Base-by-base conservation (phyloP, 73 alveolate species). In the Tetrahymena elliotti region DNA sequence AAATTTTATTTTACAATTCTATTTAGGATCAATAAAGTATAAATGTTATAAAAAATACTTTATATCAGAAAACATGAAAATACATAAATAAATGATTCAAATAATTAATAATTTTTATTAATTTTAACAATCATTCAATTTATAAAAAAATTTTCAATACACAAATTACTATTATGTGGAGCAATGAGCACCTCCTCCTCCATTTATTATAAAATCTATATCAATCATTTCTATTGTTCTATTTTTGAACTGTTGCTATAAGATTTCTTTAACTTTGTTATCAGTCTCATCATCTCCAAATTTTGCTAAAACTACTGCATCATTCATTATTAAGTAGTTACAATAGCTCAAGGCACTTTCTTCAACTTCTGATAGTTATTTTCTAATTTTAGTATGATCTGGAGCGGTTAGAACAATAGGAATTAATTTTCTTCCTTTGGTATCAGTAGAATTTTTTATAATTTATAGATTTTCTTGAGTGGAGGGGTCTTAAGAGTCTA, bases 181-280 rank as follows among this genome's bases (percentile, higher is more conserved):
- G 83, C 97, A 95, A 34, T 95, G 97, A 82, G 93, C 83, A 24
- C 95, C 97, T 34, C 97, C 97, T 2, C 97, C 97, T 83, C 97
- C 97, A 35, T 8, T 41, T 9, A 95, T 95, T 16, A 95, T 52
- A 84, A 53, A 68, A 27, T 95, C 97, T 11, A 95, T 52, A 38
- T 95, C 52, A 54, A 95, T 33, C 47, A 84, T 95, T 93, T 95
- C 97, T 20, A 95, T 93, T 0, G 97, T 54, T 31, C 97, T 93
- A 11, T 93, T 95, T 6, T 94, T 93, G 94, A 93, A 95, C n/a
- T 93, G 94, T 54, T 95, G 92, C 47, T 36, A 53, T 40, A 95
- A 40, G 38, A 93, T 92, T 53, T 84, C 38, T 34, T 93, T 68
- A 3, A 95, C 97, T 4, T 94, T 95, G 0, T 94, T 92, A 84